phyloP scores from a whole-genome alignment of 164 flowering plant species.

The Echeveria elegans region DNA sequence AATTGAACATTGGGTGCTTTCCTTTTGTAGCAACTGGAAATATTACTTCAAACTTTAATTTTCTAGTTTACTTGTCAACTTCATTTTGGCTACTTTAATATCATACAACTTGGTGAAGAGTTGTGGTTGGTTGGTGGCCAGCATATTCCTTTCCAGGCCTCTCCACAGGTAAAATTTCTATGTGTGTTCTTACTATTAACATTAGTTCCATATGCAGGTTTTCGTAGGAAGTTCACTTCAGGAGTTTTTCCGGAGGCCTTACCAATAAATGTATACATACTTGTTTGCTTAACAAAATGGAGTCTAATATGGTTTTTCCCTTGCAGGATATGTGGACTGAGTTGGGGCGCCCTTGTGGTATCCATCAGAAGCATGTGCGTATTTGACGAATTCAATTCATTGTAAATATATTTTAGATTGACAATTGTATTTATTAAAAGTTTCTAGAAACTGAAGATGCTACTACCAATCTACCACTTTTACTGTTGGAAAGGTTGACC shows the following conservation, averaged over 20 bases:
- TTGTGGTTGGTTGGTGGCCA: slow-evolving; percentile 85
- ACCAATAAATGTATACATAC: background rate
- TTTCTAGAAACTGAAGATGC: background rate
- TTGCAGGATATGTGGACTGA: slow-evolving; percentile 91
- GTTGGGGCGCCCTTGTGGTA: no score
- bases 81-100: slow-evolving; percentile 9
- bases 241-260: background rate
- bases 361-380: slow-evolving; percentile 62
- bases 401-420: background rate
- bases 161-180: slow-evolving; percentile 63
- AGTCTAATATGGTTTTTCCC: background rate
- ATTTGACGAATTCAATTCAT: background rate
- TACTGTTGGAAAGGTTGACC: slow-evolving; percentile 18
- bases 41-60: background rate
- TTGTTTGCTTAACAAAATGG: background rate
- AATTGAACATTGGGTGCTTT: background rate
- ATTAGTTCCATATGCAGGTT: background rate
- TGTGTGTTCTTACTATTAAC: background rate
- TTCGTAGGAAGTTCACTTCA: background rate
- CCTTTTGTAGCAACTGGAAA: background rate
- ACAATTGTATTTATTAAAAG: background rate
- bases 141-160: slow-evolving; percentile 92
- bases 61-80: background rate
- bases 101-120: slow-evolving; percentile 74
- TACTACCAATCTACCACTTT: no score